These are phyloP conservation scores for Globisporangium splendens DNA, from an alignment of 352 stramenopile species.

Conservation along the genomic window DNA sequence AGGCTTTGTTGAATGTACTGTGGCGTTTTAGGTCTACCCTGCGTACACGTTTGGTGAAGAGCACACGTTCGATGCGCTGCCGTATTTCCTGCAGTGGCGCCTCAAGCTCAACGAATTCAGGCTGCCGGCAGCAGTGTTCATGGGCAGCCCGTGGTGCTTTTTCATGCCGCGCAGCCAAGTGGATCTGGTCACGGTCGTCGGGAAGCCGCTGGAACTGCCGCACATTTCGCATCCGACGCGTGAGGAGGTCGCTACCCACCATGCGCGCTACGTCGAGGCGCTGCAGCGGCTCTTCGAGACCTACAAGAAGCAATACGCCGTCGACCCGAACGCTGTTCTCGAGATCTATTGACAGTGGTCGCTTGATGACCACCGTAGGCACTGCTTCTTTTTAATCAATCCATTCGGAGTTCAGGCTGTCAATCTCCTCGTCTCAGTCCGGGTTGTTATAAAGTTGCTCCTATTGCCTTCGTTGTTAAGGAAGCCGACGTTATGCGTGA, in stretches of 20 bases:
- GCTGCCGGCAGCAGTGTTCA: conserved; percentile 79
- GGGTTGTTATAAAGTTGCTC: no score
- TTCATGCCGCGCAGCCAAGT: conserved; percentile 77
- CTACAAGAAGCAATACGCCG: conserved; percentile 78
- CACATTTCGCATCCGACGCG: conserved; percentile 78
- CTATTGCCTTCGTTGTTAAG: background rate
- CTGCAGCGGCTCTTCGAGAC: conserved; percentile 85
- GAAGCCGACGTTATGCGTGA: background rate
- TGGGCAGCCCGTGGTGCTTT: conserved; percentile 68
- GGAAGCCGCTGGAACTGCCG: conserved; percentile 82
- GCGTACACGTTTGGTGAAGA: conserved; percentile 93
- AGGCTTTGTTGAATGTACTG: no score
- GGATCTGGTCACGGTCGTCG: conserved; percentile 87
- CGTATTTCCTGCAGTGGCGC: conserved; percentile 71
- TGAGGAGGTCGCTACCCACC: conserved; percentile 83
- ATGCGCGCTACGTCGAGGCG: conserved; percentile 81
- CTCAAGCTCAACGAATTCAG: conserved; percentile 82
- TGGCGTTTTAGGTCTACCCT: conserved; percentile 42
- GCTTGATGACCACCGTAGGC: background rate
- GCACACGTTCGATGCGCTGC: conserved; percentile 82
- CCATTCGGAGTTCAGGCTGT: no score
- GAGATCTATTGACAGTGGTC: conserved; percentile 37
- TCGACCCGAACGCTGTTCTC: conserved; percentile 46
- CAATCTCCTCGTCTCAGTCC: no score
- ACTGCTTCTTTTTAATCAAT: no score